Conservation (phyloP, 106 monocot species). For the Apostasia shenzhenica region DNA sequence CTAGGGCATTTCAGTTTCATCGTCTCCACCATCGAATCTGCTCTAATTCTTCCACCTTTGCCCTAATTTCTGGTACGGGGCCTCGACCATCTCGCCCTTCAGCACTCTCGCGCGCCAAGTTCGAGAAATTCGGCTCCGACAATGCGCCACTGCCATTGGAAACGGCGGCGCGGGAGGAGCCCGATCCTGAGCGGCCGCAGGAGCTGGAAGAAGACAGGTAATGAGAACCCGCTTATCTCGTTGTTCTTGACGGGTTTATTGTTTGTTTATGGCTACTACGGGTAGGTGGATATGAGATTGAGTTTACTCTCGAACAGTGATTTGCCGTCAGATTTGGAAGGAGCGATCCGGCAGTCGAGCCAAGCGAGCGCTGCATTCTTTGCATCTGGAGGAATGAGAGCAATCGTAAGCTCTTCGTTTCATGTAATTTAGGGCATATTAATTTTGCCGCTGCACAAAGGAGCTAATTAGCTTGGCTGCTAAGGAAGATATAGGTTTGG, state of each 20-base stretch:
- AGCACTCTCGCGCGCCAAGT: slow-evolving; percentile 48
- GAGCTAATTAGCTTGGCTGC: no score
- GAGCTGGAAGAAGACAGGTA: slow-evolving; percentile 72
- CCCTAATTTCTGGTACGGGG: background rate
- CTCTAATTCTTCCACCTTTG: slow-evolving; percentile 2
- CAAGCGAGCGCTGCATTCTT: slow-evolving; percentile 54
- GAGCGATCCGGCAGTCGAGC: slow-evolving; percentile 73
- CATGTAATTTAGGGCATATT: no score
- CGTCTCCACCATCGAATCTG: background rate
- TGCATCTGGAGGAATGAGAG: slow-evolving; percentile 71
- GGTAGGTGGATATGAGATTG: background rate
- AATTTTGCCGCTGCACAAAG: no score
- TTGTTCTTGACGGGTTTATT: background rate
- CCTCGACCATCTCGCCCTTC: background rate
- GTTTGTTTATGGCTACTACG: background rate
- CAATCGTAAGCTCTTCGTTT: slow-evolving; percentile 49
- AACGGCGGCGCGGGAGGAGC: background rate
- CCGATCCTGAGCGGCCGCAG: background rate
- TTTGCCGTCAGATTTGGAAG: slow-evolving; percentile 79
- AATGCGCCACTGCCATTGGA: slow-evolving; percentile 1
- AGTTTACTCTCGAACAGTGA: slow-evolving; percentile 34
- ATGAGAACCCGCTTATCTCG: background rate
- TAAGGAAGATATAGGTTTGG: no score
- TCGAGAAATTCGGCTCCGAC: slow-evolving; percentile 62
- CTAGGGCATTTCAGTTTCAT: background rate